Base-by-base conservation (phyloP, 2,329 filamentous ascomycete species). In the Claviceps africana region DNA sequence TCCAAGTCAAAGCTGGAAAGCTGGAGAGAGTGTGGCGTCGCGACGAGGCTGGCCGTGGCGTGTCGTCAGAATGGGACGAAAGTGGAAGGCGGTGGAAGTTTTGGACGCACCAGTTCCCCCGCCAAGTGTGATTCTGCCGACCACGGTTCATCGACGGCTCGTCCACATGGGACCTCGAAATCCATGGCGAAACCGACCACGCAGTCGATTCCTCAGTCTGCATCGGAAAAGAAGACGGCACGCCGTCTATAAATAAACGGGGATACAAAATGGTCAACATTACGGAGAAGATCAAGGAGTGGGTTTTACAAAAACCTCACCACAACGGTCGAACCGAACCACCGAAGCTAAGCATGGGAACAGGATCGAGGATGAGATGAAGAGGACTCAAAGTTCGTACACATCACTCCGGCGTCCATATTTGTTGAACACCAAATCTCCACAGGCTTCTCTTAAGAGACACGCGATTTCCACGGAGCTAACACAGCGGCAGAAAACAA, bases 201-300 rank as follows among this genome's bases (percentile, higher is more conserved):
- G 17, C 42, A 35, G 5, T 19, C 15, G 3, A n/a, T 30, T 21
- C 31, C 17, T 37, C 37, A 30, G 35, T 42, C 4, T 13, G 22
- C 3, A 10, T 10, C 30, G 30, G 31, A 3, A 13, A 25, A 17
- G 21, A 30, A 63, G 63, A 65, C 63, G 63, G 62, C 52, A 57
- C 43, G 44, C 63, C 62, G 60, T 61, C 59, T 62, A 54, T 61
- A 64, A 65, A 63, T 17, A 62, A 62, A 44, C 56, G 56, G 53
- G 55, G 57, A 57, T 52, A 70, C 78, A 72, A 5, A 64, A 98
- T 98, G 93, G 93, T 97, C 70, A 97, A 97, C 75, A 98, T 98
- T 60, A 97, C 93, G 59, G 94, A 98, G 52, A 97, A 95, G 79
- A 98, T 98, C 75, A 98, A 98, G 78, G 93, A 97, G 91, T 95